These are phyloP conservation scores for Cokeromyces recurvatus DNA, from an alignment of 371 early-diverging fungal species.

Conservation along the genomic window DNA sequence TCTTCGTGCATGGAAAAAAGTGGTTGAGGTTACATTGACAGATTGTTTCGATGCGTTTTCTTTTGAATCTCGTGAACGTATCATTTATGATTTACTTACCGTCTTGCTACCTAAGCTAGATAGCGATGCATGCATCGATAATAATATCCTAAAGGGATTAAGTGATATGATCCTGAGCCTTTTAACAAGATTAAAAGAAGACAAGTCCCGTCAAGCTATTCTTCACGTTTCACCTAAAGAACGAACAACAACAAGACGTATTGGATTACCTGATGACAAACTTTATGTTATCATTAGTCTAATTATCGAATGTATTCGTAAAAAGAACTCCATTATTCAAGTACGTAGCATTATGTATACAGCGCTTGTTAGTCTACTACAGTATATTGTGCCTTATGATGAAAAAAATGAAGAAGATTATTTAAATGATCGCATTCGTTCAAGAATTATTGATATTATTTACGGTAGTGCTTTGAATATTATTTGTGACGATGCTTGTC, in stretches of 20 bases:
- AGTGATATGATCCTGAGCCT: slow-evolving; percentile 46
- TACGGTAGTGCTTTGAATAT: slow-evolving; percentile 47
- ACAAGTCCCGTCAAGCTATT: slow-evolving; percentile 8
- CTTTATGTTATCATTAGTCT: slow-evolving; percentile 51
- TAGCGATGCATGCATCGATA: background rate
- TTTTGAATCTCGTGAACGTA: slow-evolving; percentile 53
- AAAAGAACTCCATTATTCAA: slow-evolving; percentile 46
- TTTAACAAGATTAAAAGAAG: slow-evolving; percentile 37
- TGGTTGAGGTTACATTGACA: slow-evolving; percentile 71
- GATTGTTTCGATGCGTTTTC: slow-evolving; percentile 60
- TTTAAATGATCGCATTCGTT: slow-evolving; percentile 25
- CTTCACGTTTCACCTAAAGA: slow-evolving; percentile 1
- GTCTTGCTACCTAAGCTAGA: slow-evolving; percentile 46
- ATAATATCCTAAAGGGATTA: slow-evolving; percentile 34
- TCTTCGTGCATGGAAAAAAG: slow-evolving; percentile 76
- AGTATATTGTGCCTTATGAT: slow-evolving; percentile 39
- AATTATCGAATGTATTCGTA: slow-evolving; percentile 60
- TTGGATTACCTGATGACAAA: slow-evolving; percentile 47
- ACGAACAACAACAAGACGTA: background rate
- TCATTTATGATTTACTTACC: slow-evolving; percentile 54
- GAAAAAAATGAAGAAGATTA: background rate
- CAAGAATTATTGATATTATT: slow-evolving; percentile 55
- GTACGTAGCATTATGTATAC: slow-evolving; percentile 78
- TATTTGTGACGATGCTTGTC: slow-evolving; percentile 78
- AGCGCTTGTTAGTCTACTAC: slow-evolving; percentile 64